Evolutionary conservation across 2,329 filamentous ascomycete species (phyloP), one percentile per base, ranked within the genome.

Genomic region (Aschersonia sp.): DNA sequence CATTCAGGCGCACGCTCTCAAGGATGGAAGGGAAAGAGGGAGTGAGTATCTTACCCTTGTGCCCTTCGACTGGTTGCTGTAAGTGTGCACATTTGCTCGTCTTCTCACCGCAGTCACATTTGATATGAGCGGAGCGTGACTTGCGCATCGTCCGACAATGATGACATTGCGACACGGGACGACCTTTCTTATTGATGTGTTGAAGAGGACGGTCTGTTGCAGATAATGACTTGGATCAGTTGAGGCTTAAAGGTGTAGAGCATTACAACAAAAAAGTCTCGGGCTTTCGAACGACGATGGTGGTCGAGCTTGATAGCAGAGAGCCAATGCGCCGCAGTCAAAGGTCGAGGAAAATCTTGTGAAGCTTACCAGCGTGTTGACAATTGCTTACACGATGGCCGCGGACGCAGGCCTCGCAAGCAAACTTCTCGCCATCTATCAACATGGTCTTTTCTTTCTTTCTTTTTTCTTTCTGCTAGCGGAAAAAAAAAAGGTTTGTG

Each of bases 381-480:
- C 92, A 98, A 65, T 92, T 95, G 83, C 89, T 97, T 64, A 98
- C 92, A 64, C 92, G 87, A 73, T 98, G 92, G 63, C 92, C 92
- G 68, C 92, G 85, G 65, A 98, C 88, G 72, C 92, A 98, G 70
- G 89, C 89, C 72, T 94, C 87, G 75, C 90, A 97, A 69, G 90
- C 90, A 73, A 80, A 97, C 75, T 97, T 97, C 73, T 95, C 87
- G 68, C 90, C 90, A 75, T 95, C 82, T 66, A 89, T 85, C 65
- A 89, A 75, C 85, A 89, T 22, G 22, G 22, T 22, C 22, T 22
- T 22, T 22, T 22, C 22, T 22, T 22, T 22, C 22, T 22, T 22
- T 22, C 22, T 89, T 52, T 59, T 44, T 49, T 40, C 30, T 45
- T 47, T 22, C 30, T 47, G 22, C 31, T 30, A 42, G 32, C 30